Percentiles rank a stretch among this genome's conserved stretches.
phyloP scores from a whole-genome alignment of 2,329 filamentous ascomycete species.

The Chalara sp. region DNA sequence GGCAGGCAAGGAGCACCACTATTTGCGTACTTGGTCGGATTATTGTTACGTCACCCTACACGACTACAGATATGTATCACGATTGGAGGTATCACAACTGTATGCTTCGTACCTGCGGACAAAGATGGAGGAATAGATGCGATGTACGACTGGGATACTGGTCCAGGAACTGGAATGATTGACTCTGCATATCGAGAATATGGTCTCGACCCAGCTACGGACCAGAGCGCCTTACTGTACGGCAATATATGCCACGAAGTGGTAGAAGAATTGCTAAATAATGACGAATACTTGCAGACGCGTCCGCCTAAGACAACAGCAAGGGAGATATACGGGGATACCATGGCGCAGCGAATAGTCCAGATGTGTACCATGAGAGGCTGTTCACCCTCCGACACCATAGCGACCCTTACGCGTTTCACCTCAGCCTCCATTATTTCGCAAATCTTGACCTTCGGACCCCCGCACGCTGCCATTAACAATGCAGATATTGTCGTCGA shows the following conservation, averaged over 20 bases:
- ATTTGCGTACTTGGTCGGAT: conserved; percentile 24
- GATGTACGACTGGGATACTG: conserved; percentile 29
- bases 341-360: conserved; percentile 22
- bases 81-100: conserved; percentile 25
- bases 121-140: conserved; percentile 26
- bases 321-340: conserved; percentile 26
- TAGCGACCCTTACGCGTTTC: conserved; percentile 26
- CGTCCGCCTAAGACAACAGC: conserved; percentile 27
- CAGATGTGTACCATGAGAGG: conserved; percentile 21
- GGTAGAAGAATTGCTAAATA: conserved; percentile 22
- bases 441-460: conserved; percentile 25
- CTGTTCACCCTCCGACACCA: conserved; percentile 22
- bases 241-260: conserved; percentile 25
- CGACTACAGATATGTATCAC: conserved; percentile 26
- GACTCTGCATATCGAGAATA: conserved; percentile 25
- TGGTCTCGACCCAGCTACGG: conserved; percentile 22
- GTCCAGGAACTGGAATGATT: conserved; percentile 26
- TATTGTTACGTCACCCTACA: conserved; percentile 26
- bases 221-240: conserved; percentile 18
- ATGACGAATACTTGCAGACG: conserved; percentile 20
- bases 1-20: conserved; percentile 26
- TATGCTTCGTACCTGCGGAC: conserved; percentile 25
- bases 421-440: conserved; percentile 27
- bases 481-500: conserved; percentile 25
- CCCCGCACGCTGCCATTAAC: conserved; percentile 24